phyloP scores from a whole-genome alignment of 345 rosid genomes.

The Eucalyptus grandis region DNA sequence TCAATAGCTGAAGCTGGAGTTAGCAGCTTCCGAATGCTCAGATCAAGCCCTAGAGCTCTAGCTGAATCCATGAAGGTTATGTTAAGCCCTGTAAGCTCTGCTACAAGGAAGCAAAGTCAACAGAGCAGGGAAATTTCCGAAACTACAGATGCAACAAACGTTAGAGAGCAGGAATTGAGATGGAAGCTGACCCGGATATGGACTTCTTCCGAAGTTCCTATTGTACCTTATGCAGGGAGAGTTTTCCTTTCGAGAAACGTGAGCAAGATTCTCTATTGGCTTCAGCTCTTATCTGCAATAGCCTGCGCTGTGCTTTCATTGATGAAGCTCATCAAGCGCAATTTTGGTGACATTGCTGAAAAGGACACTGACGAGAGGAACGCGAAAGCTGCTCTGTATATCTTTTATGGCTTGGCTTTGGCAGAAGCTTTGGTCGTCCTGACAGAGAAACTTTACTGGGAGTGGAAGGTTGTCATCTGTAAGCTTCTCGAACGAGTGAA shows the following conservation, averaged over 20 bases:
- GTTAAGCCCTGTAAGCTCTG: background rate
- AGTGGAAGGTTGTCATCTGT: conserved; percentile 14
- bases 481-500: background rate
- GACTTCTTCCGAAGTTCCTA: conserved; percentile 57
- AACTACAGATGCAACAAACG: background rate
- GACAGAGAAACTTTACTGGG: background rate
- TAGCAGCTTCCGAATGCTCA: conserved; percentile 48
- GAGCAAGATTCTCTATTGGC: background rate
- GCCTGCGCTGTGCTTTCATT: conserved; percentile 34
- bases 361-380: conserved; percentile 64
- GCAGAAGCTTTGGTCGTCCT: background rate
- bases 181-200: conserved; percentile 27
- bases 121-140: background rate
- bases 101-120: conserved; percentile 1
- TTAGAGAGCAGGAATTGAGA: background rate
- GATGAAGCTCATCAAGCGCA: conserved; percentile 44
- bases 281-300: background rate
- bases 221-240: conserved; percentile 62
- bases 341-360: conserved; percentile 50
- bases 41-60: conserved; percentile 22
- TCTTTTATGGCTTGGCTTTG: background rate
- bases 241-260: conserved; percentile 37
- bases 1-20: background rate
- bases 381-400: conserved; percentile 29
- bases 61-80: conserved; percentile 1